These are phyloP conservation scores for Heterobasidion annosum DNA, from an alignment of 1,284 basidiomycete species.

Conservation along the genomic window DNA sequence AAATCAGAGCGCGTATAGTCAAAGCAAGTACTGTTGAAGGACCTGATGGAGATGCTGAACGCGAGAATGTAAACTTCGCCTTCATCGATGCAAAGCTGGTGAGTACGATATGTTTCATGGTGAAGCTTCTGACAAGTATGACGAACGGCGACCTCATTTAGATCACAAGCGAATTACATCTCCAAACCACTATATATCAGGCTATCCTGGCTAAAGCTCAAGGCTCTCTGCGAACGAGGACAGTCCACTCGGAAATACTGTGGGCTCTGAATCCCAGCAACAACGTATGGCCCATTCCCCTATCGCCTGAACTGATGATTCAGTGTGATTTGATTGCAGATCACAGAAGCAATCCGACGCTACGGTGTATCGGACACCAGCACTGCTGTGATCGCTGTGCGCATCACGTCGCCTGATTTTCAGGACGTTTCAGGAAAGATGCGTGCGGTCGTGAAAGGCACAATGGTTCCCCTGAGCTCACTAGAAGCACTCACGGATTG, in stretches of 20 bases:
- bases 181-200: slow-evolving; percentile 76
- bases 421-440: slow-evolving; percentile 39
- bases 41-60: slow-evolving; percentile 54
- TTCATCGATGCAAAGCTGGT: slow-evolving; percentile 78
- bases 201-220: slow-evolving; percentile 66
- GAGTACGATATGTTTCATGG: slow-evolving; percentile 12
- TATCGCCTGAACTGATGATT: not conserved
- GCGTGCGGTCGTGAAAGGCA: slow-evolving; percentile 48
- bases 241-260: slow-evolving; percentile 81
- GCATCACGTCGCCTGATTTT: slow-evolving; percentile 39
- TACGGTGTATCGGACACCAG: slow-evolving; percentile 73
- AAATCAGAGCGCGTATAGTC: slow-evolving; percentile 59
- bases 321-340: slow-evolving; percentile 36
- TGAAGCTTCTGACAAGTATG: not conserved
- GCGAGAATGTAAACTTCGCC: slow-evolving; percentile 75
- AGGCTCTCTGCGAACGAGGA: slow-evolving; percentile 58
- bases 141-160: slow-evolving; percentile 18
- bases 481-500: slow-evolving; percentile 59
- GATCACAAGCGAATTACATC: slow-evolving; percentile 69
- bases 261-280: slow-evolving; percentile 79
- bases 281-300: slow-evolving; percentile 42
- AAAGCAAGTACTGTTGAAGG: slow-evolving; percentile 54
- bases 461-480: slow-evolving; percentile 33
- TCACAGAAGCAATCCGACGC: slow-evolving; percentile 76
- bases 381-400: slow-evolving; percentile 66